Evolutionary conservation across 345 rosid genomes (phyloP), one percentile per base, ranked within the genome.

Genomic region (Gossypium rotundifolium): DNA sequence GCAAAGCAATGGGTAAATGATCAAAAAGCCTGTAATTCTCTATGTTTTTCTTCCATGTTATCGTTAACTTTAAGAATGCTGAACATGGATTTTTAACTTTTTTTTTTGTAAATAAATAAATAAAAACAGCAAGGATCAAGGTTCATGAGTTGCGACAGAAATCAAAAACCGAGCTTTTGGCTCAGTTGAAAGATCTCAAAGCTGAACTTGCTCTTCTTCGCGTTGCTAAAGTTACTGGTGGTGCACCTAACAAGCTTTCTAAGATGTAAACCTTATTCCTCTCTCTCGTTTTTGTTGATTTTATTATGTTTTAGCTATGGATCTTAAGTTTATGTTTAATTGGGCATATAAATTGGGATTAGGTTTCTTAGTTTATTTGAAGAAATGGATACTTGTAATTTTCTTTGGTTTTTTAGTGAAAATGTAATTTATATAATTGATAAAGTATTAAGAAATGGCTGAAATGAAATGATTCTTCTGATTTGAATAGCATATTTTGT

Each of bases 201-300:
- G 84, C 84, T 12, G 90, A 89, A 82, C 86, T 89, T 2, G 82
- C 91, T 27, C 91, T 87, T 76, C 91, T 89, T 8, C 91, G 93
- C 18, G 93, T 89, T 25, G 89, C 93, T 17, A 89, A 89, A 80
- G 91, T 89, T 72, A 87, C 91, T 42, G 91, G 93, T 0, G 93
- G 93, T 12, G 93, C 93, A 25, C 88, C 90, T 25, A 85, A 87
- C 86, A 89, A 89, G 82, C 88, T 89, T 33, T 84, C 91, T 77
- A 87, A 89, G 83, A 89, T 87, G 91, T 87, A 81, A 11, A 11
- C 29, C 9, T 7, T 22, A 14, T 61, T 17, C 25, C 7, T 63
- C 11, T 44, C 10, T 61, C 11, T 23, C 9, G 38, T 4, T 54
- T 27, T 16, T 9, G 10, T 10, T 38, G 2, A 2, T 11, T 73